Conservation (phyloP, 1,284 basidiomycete species). For the Moesziomyces antarcticus region DNA sequence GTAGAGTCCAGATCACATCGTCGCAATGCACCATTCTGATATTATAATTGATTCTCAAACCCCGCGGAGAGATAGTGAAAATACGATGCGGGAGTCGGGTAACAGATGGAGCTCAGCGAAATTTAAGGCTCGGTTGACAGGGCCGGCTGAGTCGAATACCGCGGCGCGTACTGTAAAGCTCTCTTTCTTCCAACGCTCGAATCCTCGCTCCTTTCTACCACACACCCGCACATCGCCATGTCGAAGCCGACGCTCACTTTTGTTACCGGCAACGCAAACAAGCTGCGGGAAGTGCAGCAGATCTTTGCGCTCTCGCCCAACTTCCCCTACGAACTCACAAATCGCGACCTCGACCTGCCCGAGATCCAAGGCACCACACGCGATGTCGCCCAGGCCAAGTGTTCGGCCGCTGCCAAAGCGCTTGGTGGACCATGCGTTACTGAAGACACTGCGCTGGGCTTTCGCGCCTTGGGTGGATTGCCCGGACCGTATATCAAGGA, state of each 20-base stretch:
- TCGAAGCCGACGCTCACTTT: slow-evolving; percentile 71
- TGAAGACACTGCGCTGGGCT: slow-evolving; percentile 94
- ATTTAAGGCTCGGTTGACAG: slow-evolving; percentile 4
- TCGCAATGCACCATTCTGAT: not conserved
- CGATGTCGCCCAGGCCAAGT: slow-evolving; percentile 90
- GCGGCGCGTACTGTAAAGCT: slow-evolving; percentile 3
- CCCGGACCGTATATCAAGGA: slow-evolving; percentile 98
- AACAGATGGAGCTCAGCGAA: not conserved
- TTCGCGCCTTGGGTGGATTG: slow-evolving; percentile 85
- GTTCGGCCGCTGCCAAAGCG: slow-evolving; percentile 77
- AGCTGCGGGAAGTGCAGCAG: slow-evolving; percentile 85
- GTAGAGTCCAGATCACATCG: slow-evolving; percentile 1
- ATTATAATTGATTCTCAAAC: not conserved
- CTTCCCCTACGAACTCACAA: slow-evolving; percentile 34
- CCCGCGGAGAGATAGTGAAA: too few relatives aligned
- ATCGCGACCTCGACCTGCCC: slow-evolving; percentile 74
- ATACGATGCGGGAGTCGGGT: too few relatives aligned
- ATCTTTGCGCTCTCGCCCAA: slow-evolving; percentile 70
- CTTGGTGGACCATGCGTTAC: slow-evolving; percentile 88
- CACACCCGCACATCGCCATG: slow-evolving; percentile 7
- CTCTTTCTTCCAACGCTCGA: slow-evolving; percentile 1
- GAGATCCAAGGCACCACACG: slow-evolving; percentile 93
- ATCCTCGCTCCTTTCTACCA: not conserved
- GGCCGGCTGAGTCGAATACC: slow-evolving; percentile 27
- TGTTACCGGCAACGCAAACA: slow-evolving; percentile 94